Base-by-base conservation (phyloP, 805 yeast species). In the Sugiyamaella americana region DNA sequence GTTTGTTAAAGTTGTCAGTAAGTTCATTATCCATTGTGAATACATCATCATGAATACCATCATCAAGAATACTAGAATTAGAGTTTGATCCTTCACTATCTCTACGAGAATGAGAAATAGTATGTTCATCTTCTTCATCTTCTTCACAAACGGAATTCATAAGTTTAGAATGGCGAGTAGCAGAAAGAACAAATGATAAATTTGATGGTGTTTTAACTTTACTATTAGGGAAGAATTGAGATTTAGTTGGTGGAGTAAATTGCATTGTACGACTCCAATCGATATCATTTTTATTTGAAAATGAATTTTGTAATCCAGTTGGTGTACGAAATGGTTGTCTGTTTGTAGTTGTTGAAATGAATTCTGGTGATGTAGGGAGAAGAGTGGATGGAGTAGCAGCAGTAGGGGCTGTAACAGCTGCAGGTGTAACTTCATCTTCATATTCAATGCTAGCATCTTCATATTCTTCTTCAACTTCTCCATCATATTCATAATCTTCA, bases 281-380 rank as follows among this genome's bases (percentile, higher is more conserved):
- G 30, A 29, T 32, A 22, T 48, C 43, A 30, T 46, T 38, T 16
- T 38, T 8, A 4, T 34, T 16, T 18, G 44, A 11, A 5, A 10
- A 13, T 11, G 8, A 5, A 17, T 8, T 10, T 6, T 21, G 18
- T 22, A 40, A 49, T 16, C 40, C 40, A 8, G 65, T 52, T n/a
- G 66, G 66, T 4, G 64, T 60, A 8, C 66, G 51, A 43, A 62
- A 52, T 2, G 66, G 66, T 47, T 58, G 53, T 21, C 66, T 54
- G 39, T 54, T 51, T 30, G 52, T 50, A 18, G 61, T 60, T 23
- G 66, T 58, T 40, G 54, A 41, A 26, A 51, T 51, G 60, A 41
- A 26, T 44, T 48, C 10, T 26, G 8, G 32, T 26, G 32, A 13
- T 13, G 13, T 13, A 26, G 32, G 11, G 13, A 26, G 32, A 8